A percentile compares a stretch with the other conserved stretches of the same genome.
These are phyloP conservation scores for Plasmodium sp. DNA, from an alignment of 169 alveolate genomes.

Conservation along the genomic window DNA sequence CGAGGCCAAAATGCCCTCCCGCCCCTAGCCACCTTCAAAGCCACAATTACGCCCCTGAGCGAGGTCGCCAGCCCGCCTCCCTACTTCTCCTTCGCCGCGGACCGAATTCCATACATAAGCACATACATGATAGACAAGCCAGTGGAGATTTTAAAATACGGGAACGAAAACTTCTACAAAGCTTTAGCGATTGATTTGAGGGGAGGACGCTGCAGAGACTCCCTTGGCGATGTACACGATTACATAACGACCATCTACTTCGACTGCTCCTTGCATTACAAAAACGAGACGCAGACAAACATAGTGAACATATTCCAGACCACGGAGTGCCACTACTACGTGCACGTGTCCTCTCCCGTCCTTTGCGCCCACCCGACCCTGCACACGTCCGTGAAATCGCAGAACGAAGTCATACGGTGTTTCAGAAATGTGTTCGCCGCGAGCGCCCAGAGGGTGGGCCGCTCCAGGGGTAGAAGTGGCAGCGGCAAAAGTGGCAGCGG, in stretches of 20 bases:
- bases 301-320: conserved; percentile 46
- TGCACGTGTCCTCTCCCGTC: conserved; percentile 58
- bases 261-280: conserved; percentile 60
- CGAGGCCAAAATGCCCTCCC: neutral
- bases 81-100: neutral
- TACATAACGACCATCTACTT: conserved; percentile 62
- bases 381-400: conserved; percentile 23
- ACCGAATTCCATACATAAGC: conserved; percentile 48
- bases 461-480: neutral
- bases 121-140: conserved; percentile 67
- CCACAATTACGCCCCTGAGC: neutral
- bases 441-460: conserved; percentile 16
- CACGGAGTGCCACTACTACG: conserved; percentile 73
- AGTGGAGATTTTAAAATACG: conserved; percentile 46
- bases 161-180: conserved; percentile 39
- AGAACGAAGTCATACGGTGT: conserved; percentile 41
- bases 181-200: conserved; percentile 65
- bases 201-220: conserved; percentile 65
- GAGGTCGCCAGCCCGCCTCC: neutral
- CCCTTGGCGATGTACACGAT: conserved; percentile 47
- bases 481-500: neutral
- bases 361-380: conserved; percentile 71
- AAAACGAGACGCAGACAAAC: conserved; percentile 46
- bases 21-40: neutral
- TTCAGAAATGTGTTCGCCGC: conserved; percentile 67